Percentiles rank a stretch among this genome's conserved stretches.
Evolutionary conservation across 495 filamentous ascomycete genomes (phyloP).

Genomic region (Bryoglossum gracile): DNA sequence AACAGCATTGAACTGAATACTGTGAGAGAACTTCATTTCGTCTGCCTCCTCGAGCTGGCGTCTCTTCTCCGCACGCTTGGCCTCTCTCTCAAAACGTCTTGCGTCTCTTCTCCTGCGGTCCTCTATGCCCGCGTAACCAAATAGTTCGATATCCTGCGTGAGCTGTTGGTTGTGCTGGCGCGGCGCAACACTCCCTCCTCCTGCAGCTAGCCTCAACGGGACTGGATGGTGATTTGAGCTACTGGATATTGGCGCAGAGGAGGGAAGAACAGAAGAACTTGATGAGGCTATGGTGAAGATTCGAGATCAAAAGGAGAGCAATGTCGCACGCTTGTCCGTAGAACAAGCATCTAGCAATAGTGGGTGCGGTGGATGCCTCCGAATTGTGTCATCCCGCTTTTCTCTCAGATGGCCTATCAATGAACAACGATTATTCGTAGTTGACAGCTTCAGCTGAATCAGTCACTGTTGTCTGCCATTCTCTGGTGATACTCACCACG

Average conservation of each 20-base stretch:
- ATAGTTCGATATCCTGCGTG: conserved; percentile 24
- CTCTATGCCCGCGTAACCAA: conserved; percentile 15
- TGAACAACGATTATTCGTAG: no score
- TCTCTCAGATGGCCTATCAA: no score
- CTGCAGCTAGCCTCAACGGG: conserved; percentile 16
- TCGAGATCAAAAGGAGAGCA: neutral
- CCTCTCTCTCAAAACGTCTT: conserved; percentile 22
- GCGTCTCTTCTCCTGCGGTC: conserved; percentile 1
- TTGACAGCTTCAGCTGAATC: no score
- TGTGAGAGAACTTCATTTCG: conserved; percentile 99
- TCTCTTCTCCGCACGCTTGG: conserved; percentile 42
- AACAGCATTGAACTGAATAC: conserved; percentile 98
- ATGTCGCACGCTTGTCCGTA: no score
- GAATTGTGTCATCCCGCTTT: no score
- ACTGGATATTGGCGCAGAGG: conserved; percentile 23
- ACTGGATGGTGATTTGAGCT: conserved; percentile 6
- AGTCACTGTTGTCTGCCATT: no score
- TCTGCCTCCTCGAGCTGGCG: conserved; percentile 52
- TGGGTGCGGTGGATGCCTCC: no score
- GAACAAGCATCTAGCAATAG: no score
- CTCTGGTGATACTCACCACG: no score
- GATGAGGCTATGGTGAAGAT: conserved; percentile 25
- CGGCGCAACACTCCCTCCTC: conserved; percentile 13
- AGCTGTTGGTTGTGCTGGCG: conserved; percentile 4
- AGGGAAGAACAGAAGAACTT: conserved; percentile 20